A percentile compares a stretch with the other conserved stretches of the same genome.
phyloP scores from a whole-genome alignment of 805 yeast species.

The Cyberlindnera sargentensis region DNA sequence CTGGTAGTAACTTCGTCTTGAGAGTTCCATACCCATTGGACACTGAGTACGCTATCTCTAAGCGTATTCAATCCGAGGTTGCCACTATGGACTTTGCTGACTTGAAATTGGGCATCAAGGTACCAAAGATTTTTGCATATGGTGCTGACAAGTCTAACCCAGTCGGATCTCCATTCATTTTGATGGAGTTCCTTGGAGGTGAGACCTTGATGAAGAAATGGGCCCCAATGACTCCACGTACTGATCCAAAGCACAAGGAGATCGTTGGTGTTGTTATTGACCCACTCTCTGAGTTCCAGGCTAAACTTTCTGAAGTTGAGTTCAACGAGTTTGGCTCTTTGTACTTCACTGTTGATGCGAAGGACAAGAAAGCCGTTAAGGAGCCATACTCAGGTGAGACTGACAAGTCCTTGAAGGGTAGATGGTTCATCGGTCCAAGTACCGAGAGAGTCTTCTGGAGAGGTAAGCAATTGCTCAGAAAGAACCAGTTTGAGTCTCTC shows the following conservation, averaged over 20 bases:
- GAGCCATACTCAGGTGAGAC: slow-evolving; percentile 58
- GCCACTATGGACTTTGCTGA: slow-evolving; percentile 85
- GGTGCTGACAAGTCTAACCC: slow-evolving; percentile 57
- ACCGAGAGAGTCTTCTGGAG: slow-evolving; percentile 75
- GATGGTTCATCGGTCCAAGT: slow-evolving; percentile 92
- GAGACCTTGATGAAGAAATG: slow-evolving; percentile 80
- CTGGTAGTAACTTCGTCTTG: slow-evolving; percentile 57
- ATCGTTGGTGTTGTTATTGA: slow-evolving; percentile 55
- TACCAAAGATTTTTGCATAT: slow-evolving; percentile 67
- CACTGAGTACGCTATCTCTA: slow-evolving; percentile 54
- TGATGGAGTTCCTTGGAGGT: slow-evolving; percentile 77
- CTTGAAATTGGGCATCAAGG: slow-evolving; percentile 55
- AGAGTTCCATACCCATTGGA: slow-evolving; percentile 82
- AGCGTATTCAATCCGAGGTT: slow-evolving; percentile 78
- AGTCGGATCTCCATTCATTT: slow-evolving; percentile 65
- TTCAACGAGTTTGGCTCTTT: slow-evolving; percentile 78
- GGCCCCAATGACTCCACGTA: slow-evolving; percentile 73
- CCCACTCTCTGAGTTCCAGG: slow-evolving; percentile 66
- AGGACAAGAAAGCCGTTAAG: slow-evolving; percentile 22
- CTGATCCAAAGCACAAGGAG: slow-evolving; percentile 42
- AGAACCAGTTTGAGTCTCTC: slow-evolving; percentile 38
- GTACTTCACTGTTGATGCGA: slow-evolving; percentile 69
- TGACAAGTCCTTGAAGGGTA: slow-evolving; percentile 38
- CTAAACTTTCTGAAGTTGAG: slow-evolving; percentile 43
- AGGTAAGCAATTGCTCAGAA: slow-evolving; percentile 48